Evolutionary conservation across 345 rosid genomes (phyloP), one percentile per base, ranked within the genome.

Genomic region (Dipteronia dyeriana): DNA sequence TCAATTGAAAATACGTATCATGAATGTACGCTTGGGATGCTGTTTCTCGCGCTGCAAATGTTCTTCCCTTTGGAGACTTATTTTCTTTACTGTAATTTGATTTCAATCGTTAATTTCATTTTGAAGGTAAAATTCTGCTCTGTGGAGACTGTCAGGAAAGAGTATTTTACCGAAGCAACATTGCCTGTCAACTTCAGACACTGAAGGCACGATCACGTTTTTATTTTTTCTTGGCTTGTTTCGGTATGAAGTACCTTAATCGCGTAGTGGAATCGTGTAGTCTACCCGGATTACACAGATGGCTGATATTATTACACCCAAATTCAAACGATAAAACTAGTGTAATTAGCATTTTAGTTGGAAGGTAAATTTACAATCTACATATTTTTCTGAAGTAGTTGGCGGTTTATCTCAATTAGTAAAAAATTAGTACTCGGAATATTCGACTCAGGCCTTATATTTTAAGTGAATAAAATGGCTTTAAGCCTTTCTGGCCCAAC

Each of bases 81-180:
- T 41, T 54, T 10, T 45, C 26, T 11, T 57, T 51, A 69, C 14
- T 74, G 7, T 19, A 9, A 62, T 65, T 79, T 80, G 19, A 0
- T 54, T 71, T 41, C 20, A 26, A 57, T 56, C 17, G 0, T 62
- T 82, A 0, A 54, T 62, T 49, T 76, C 41, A 68, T 76, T 78
- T 70, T 79, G 80, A 80, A 95, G 99, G 98, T 83, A 80, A 91
- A 88, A 81, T 92, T 95, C 77, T 91, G 97, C 86, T 85, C 95
- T 0, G 86, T 9, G 74, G 97, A 91, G 72, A 84, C 87, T 0
- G 82, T 92, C 63, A 85, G 91, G 82, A 86, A 82, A 65, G 96
- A 92, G 51, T 93, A 92, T 81, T 93, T 93, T 78, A 92, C 95
- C 9, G 92, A 91, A 84, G 96, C 83, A 85, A 93, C 93, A 7